Evolutionary conservation across 306 rosid species (phyloP).

Genomic region (Vigna unguiculata): DNA sequence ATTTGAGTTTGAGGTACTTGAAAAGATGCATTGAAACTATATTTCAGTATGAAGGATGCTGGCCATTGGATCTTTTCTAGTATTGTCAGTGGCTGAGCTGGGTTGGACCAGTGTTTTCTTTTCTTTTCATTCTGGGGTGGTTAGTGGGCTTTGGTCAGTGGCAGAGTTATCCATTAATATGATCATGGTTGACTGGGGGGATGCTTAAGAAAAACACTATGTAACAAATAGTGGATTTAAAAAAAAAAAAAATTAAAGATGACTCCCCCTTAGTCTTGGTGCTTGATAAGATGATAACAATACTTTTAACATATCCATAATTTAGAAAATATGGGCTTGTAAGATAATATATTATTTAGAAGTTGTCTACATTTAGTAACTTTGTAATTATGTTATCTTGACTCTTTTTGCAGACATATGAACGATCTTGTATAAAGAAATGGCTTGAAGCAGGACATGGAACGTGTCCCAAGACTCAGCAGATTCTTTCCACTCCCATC

Average conservation of each 20-base stretch:
- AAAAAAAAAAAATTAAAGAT: no score
- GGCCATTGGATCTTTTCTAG: no score
- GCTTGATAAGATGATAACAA: background rate
- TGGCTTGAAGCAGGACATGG: conserved; percentile 89
- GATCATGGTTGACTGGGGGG: no score
- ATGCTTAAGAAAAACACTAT: no score
- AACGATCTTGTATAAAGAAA: conserved; percentile 82
- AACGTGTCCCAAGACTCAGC: conserved; percentile 89
- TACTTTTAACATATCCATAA: background rate
- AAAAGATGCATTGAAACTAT: background rate
- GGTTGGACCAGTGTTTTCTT: no score
- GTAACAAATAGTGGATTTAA: no score
- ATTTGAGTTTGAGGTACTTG: conserved; percentile 6
- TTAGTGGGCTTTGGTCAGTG: no score
- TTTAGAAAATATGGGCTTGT: background rate
- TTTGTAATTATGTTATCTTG: conserved; percentile 17
- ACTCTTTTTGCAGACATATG: conserved; percentile 75
- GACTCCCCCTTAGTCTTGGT: background rate
- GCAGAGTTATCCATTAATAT: no score
- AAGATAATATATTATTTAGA: background rate
- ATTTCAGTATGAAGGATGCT: background rate
- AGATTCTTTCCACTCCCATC: conserved; percentile 62
- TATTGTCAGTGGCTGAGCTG: no score
- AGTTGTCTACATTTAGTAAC: conserved; percentile 21
- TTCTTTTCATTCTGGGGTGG: no score